Evolutionary conservation across 2,329 filamentous ascomycete genomes (phyloP), one percentile per base, ranked within the genome.

Genomic region (Cordyceps farinosa): DNA sequence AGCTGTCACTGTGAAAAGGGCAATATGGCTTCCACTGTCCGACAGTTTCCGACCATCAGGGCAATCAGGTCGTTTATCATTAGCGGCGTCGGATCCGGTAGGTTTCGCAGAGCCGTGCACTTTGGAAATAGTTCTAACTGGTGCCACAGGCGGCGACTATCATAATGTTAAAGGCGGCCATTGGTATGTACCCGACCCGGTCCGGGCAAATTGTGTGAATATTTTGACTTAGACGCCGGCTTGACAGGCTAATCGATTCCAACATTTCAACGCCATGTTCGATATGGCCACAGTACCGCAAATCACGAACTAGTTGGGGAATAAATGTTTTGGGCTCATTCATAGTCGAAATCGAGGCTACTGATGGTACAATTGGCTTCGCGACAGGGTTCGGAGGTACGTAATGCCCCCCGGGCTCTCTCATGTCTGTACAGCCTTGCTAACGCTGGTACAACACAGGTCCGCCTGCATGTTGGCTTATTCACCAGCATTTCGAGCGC

Each of bases 281-380:
- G 56, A 85, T 87, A 76, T 97, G 93, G 85, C 90, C 95, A 67
- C 82, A 93, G 69, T 97, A 96, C 77, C 87, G 92, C 68, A 86
- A 88, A 65, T 97, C 92, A 44, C 84, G 93, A 69, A 97, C 92
- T 13, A 92, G 88, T 74, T 97, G 92, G 91, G 93, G 93, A 44
- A 97, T 97, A 82, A 97, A 97, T 70, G 92, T 97, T 8, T 80
- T 97, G 32, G 93, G 93, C 2, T 96, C 92, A 0, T 96, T 97
- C 78, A 90, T 92, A 70, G 85, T 97, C 8, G 92, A 97, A 77
- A 87, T 97, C 62, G 91, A 96, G 76, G 90, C 90, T 17, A 88
- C 85, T 8, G 92, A 97, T 80, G 93, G 93, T 67, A 95, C 91
- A n/a, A 90, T 94, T 69, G 93, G 93, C 44, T 95, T 97, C 74